Base-by-base conservation (phyloP, 805 yeast species). In the Pichia membranifaciens region DNA sequence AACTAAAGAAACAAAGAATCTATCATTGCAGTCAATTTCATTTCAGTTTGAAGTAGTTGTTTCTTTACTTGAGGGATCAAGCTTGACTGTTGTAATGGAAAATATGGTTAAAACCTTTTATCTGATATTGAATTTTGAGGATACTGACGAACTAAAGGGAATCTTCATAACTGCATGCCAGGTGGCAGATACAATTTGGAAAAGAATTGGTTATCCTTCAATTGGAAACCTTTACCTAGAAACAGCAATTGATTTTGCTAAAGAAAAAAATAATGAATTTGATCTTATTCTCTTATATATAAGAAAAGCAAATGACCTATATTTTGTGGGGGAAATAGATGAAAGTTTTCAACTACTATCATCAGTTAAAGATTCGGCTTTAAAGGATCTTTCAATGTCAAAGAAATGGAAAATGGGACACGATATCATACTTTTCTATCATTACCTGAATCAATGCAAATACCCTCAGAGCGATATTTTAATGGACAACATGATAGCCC, bases 11-110 rank as follows among this genome's bases (percentile, higher is more conserved):
- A 75, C 73, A 12, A 69, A 57, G 34, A 66, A 79, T 21, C 60
- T 70, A 45, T 69, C 64, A 57, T 65, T 75, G 53, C 79, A 73
- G 49, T 76, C 90, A 2, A 72, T 78, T 59, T 81, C 87, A 9
- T 82, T 77, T 58, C 81, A 81, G 53, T 79, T 79, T 51, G 88
- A 84, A 55, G 77, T 84, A 0, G 60, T 76, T 2, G 77, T 80
- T 49, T 54, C 73, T 29, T 67, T 82, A 62, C 59, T 75, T 40
- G 76, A 73, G 53, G 82, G 84, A 7, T 74, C 71, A 0, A 62
- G 75, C 2, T 59, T 78, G 38, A 58, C 62, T 8, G 62, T 62
- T 6, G 71, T 77, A 12, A 57, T 79, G 29, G 87, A 82, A 53
- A 77, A 85, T 38, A 59, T 79, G 8, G 70, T 75, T 15, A 79